Percentiles rank a stretch among this genome's conserved stretches.
phyloP scores from a whole-genome alignment of 2,329 filamentous ascomycete species.

The Diaporthe ilicicola region DNA sequence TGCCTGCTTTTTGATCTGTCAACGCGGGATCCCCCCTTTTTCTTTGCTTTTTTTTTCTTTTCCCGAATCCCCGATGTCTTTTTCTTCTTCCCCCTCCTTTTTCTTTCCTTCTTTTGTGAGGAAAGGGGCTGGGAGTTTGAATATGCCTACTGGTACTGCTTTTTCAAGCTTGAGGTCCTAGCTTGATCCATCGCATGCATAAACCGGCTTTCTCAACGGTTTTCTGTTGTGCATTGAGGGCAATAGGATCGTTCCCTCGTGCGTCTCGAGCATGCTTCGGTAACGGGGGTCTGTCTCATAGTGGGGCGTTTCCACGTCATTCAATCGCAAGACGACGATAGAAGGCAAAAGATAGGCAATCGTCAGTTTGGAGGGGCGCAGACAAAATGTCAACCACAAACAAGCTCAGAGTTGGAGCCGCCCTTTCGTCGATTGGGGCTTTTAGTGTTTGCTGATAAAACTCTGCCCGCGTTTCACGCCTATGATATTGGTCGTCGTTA shows the following conservation, averaged over 20 bases:
- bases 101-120: too few species aligned
- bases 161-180: neutral
- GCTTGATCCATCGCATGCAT: neutral
- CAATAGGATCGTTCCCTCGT: neutral
- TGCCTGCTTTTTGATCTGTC: neutral
- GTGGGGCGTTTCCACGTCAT: constrained; percentile 11
- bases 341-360: constrained; percentile 13
- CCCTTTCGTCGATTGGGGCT: neutral
- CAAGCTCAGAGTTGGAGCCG: constrained; percentile 12
- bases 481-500: constrained; percentile 12
- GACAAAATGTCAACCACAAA: neutral
- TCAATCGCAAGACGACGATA: neutral
- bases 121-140: neutral
- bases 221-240: neutral
- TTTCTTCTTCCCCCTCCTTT: too few species aligned
- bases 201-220: neutral
- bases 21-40: neutral
- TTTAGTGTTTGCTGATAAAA: constrained; percentile 22
- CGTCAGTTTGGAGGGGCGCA: neutral
- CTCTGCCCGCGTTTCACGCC: constrained; percentile 9
- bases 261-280: neutral
- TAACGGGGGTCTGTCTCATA: constrained; percentile 10
- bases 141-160: too few species aligned
- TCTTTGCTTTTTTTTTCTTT: neutral
- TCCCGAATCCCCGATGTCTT: too few species aligned